A percentile compares a stretch with the other conserved stretches of the same genome.
Evolutionary conservation across 1,284 basidiomycete genomes (phyloP).

Genomic region (Ceratobasidium sp.): DNA sequence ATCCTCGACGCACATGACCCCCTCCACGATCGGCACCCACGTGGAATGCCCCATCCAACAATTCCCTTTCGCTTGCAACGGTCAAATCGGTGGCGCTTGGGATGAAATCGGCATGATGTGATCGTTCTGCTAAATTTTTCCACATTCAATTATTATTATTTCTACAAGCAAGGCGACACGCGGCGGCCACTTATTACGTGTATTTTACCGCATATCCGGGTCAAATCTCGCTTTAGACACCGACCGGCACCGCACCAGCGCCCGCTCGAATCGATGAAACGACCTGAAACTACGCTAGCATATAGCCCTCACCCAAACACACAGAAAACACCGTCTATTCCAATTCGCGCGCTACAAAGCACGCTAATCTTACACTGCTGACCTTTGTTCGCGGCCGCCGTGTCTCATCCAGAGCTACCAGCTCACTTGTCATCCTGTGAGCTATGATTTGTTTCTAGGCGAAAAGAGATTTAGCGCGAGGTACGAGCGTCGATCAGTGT

Average conservation of each 20-base stretch:
- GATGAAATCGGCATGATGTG: background rate
- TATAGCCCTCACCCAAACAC: slow-evolving; percentile 7
- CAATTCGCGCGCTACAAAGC: no score
- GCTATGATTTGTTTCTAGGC: no score
- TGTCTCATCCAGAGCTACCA: no score
- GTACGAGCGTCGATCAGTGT: no score
- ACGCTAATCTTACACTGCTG: no score
- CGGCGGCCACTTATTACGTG: background rate
- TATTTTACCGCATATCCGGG: slow-evolving; percentile 1
- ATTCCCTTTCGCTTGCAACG: background rate
- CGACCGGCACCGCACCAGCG: no score
- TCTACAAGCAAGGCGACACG: background rate
- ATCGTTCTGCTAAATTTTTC: background rate
- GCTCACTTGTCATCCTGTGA: no score
- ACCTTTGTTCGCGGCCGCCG: no score
- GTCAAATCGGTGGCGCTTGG: slow-evolving; percentile 9
- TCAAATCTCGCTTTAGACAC: background rate
- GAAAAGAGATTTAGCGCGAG: no score
- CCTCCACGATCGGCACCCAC: background rate
- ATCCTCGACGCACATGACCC: background rate
- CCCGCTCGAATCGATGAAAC: no score
- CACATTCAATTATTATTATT: background rate
- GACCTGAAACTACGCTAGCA: slow-evolving; percentile 7
- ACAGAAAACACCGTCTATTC: no score
- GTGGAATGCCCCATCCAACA: background rate